Evolutionary conservation across 2,329 filamentous ascomycete species (phyloP), one percentile per base, ranked within the genome.

Genomic region (Talaromyces marneffei): DNA sequence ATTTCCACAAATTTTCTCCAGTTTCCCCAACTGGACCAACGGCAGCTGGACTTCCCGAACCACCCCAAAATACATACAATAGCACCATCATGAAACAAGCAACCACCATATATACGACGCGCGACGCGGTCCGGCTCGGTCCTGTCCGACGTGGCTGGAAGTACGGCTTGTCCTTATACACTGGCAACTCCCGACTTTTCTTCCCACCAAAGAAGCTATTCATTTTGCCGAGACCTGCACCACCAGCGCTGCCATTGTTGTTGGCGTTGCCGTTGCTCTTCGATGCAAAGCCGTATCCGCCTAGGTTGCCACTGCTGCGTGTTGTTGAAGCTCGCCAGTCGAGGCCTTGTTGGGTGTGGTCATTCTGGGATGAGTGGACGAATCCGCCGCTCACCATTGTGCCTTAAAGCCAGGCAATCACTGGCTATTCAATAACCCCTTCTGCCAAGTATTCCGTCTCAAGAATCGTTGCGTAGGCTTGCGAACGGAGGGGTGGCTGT

Each of bases 151-250:
- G 80, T 63, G 76, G 72, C n/a, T 75, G 69, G 61, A 75, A 79
- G 72, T 90, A 94, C n/a, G 94, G 94, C 75, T 99, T 99, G 78
- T 99, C 94, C 78, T 99, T 99, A 80, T 99, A 99, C 89, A 97
- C 92, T 50, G 94, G 94, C 65, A 99, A 79, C 62, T 85, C 80
- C 77, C 83, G 80, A 53, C 82, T 46, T 16, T 44, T 50, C 9
- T 53, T 79, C 55, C 76, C 75, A 39, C 87, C 84, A 64, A 92
- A 87, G 63, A 92, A 82, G 62, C 80, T 82, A 56, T 83, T 83
- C 37, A 91, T 79, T 64, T 83, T 85, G 67, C 84, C 83, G 54
- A 57, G 87, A 80, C 40, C 91, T 27, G 35, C 52, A 29, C 35
- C 31, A 23, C 52, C 29, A 20, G 10, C 48, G 16, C 25, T 50